phyloP scores from a whole-genome alignment of 23 red algal genomes.

The Porphyridium purpureum region DNA sequence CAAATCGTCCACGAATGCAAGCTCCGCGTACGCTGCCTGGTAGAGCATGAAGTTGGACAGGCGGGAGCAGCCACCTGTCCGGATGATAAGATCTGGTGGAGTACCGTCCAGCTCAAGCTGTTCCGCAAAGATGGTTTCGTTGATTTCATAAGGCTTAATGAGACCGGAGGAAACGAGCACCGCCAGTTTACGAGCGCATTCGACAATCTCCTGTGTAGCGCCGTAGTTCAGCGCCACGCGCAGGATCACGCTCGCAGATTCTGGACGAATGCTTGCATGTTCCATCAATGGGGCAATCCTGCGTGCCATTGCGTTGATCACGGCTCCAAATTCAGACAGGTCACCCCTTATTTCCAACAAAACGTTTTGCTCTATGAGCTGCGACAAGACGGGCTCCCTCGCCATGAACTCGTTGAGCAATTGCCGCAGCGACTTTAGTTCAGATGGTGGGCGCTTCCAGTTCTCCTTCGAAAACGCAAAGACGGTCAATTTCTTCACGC shows the following conservation, averaged over 20 bases:
- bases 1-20: slow-evolving; percentile 48
- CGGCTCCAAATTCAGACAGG: background rate
- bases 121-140: background rate
- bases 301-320: background rate
- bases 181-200: slow-evolving; percentile 3
- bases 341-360: too few relatives aligned
- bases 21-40: slow-evolving; percentile 16
- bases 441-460: slow-evolving; percentile 47
- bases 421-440: slow-evolving; percentile 34
- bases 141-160: background rate
- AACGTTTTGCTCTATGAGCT: background rate
- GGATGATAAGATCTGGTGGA: slow-evolving; percentile 44
- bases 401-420: slow-evolving; percentile 15
- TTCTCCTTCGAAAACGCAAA: slow-evolving; percentile 95
- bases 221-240: slow-evolving; percentile 80
- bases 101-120: background rate
- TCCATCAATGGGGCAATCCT: background rate
- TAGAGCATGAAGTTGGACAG: slow-evolving; percentile 80
- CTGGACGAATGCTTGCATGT: slow-evolving; percentile 1
- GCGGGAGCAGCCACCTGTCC: slow-evolving; percentile 70
- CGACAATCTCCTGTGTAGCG: slow-evolving; percentile 47
- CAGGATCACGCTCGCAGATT: slow-evolving; percentile 24
- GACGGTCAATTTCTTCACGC: slow-evolving; percentile 55
- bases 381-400: slow-evolving; percentile 7
- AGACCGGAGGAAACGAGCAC: background rate